A percentile compares a stretch with the other conserved stretches of the same genome.
phyloP scores from a whole-genome alignment of 2,329 filamentous ascomycete genomes.

The Fusarium oxysporum region DNA sequence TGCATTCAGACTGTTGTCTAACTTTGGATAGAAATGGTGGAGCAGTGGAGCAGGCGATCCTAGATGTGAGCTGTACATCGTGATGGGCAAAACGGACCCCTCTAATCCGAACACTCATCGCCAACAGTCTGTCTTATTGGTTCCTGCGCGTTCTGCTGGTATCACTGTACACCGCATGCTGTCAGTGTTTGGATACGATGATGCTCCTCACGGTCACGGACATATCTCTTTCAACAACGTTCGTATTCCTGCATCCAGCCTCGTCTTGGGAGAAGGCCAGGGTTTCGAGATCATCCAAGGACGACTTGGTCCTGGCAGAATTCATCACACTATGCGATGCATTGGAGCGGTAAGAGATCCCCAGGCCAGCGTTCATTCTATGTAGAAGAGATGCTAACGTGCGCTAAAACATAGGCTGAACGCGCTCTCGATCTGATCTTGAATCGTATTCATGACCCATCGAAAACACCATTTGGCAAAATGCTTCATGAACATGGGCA shows the following conservation, averaged over 20 bases:
- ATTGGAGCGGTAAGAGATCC: conserved; percentile 76
- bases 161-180: conserved; percentile 96
- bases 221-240: conserved; percentile 92
- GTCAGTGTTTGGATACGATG: conserved; percentile 93
- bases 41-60: conserved; percentile 94
- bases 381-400: conserved; percentile 18
- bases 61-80: conserved; percentile 91
- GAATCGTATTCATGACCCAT: conserved; percentile 90
- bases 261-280: conserved; percentile 91
- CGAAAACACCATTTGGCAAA: conserved; percentile 92
- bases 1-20: no score
- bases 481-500: conserved; percentile 83
- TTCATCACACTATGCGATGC: conserved; percentile 96
- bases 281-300: conserved; percentile 99
- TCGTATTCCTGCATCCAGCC: conserved; percentile 82
- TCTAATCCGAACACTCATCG: conserved; percentile 81
- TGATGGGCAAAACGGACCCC: conserved; percentile 93
- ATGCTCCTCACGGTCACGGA: conserved; percentile 97
- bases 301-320: conserved; percentile 92
- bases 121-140: conserved; percentile 93
- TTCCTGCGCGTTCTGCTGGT: conserved; percentile 82
- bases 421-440: conserved; percentile 94
- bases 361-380: no score
- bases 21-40: conserved; percentile 94
- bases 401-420: conserved; percentile 69